Conservation (phyloP, 139 green algal species). For the Gonium pectorale region DNA sequence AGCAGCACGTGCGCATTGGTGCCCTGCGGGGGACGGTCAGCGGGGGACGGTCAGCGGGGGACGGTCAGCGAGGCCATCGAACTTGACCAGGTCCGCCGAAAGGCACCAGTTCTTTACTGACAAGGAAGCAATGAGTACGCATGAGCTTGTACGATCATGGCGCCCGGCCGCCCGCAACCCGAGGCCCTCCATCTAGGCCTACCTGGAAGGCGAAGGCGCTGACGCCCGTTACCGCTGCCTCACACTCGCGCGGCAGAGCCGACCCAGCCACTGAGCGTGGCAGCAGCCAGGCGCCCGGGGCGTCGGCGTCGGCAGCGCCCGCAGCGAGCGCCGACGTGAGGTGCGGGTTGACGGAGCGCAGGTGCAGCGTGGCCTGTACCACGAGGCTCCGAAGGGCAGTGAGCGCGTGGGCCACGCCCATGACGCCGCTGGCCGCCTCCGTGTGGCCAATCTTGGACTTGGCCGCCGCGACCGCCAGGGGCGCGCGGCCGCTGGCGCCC, state of each 20-base stretch:
- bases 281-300: constrained; percentile 27
- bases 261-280: background rate
- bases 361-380: constrained; percentile 68
- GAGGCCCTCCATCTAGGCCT: background rate
- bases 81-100: too few species aligned
- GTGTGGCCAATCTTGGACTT: constrained; percentile 91
- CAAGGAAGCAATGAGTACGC: too few species aligned
- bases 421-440: constrained; percentile 84
- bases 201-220: constrained; percentile 87
- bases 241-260: background rate
- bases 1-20: constrained; percentile 74
- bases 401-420: constrained; percentile 73
- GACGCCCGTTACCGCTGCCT: constrained; percentile 59
- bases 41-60: background rate
- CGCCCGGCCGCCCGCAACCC: background rate
- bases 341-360: constrained; percentile 72
- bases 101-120: too few species aligned
- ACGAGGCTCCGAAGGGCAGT: background rate
- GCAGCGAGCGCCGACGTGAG: constrained; percentile 58
- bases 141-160: background rate
- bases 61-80: too few species aligned
- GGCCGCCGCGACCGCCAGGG: constrained; percentile 64
- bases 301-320: background rate
- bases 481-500: background rate
- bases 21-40: constrained; percentile 40